Evolutionary conservation across 1,284 basidiomycete species (phyloP).

Genomic region (Mycena sp.): DNA sequence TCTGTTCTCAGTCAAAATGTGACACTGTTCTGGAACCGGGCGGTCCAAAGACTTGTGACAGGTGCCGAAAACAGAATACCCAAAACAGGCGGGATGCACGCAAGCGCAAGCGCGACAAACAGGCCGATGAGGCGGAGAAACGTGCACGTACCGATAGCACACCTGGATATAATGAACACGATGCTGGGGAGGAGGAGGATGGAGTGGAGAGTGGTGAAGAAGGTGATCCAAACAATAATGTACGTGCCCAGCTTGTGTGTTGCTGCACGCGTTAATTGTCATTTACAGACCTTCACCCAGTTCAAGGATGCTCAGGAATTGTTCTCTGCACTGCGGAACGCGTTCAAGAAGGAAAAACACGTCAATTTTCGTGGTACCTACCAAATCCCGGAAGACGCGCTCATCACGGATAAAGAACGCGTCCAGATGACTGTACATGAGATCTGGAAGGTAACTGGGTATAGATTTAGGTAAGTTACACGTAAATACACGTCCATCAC

Average conservation of each 20-base stretch:
- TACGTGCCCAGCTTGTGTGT: background rate
- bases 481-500: too few relatives aligned
- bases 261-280: too few relatives aligned
- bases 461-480: conserved; percentile 30
- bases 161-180: background rate
- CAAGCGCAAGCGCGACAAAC: background rate
- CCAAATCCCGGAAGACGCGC: conserved; percentile 21
- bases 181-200: background rate
- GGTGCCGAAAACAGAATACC: background rate
- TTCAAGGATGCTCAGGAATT: background rate
- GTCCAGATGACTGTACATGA: conserved; percentile 30
- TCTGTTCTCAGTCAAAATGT: background rate
- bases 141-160: background rate
- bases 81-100: background rate
- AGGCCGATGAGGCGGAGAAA: background rate
- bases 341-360: background rate
- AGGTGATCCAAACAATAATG: background rate
- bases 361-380: conserved; percentile 5
- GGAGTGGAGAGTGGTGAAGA: background rate
- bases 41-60: background rate
- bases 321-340: background rate
- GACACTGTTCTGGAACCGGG: background rate
- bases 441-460: conserved; percentile 35
- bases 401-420: conserved; percentile 29
- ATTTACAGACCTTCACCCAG: background rate